These are phyloP conservation scores for Penicillium brevicompactum DNA, from an alignment of 2,329 filamentous ascomycete species.

Conservation along the genomic window DNA sequence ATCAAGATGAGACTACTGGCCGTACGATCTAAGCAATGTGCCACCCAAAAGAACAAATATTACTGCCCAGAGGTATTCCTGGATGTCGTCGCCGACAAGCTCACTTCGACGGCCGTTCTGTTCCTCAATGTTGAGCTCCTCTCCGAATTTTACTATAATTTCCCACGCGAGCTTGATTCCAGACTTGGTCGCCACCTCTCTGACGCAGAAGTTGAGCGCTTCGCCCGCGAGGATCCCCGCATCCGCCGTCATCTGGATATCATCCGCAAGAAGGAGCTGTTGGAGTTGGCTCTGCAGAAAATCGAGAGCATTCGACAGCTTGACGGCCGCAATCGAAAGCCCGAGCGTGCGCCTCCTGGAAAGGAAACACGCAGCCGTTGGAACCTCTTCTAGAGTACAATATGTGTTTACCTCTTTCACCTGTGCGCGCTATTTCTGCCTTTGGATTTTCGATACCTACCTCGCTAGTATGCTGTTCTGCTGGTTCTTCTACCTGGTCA, in stretches of 20 bases:
- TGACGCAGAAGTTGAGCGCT: constrained; percentile 79
- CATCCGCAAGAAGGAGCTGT: constrained; percentile 84
- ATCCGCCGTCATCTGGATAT: constrained; percentile 87
- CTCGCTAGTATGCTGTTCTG: constrained; percentile 6
- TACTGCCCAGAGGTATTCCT: constrained; percentile 96
- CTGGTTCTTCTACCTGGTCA: constrained; percentile 3
- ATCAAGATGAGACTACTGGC: constrained; percentile 88
- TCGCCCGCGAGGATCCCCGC: constrained; percentile 91
- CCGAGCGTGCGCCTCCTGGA: constrained; percentile 37
- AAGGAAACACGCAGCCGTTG: constrained; percentile 44
- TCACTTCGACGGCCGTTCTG: constrained; percentile 90
- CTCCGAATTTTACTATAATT: constrained; percentile 97
- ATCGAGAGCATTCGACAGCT: constrained; percentile 88
- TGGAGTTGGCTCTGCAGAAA: constrained; percentile 92
- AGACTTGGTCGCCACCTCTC: constrained; percentile 80
- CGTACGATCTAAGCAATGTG: constrained; percentile 88
- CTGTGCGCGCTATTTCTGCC: constrained; percentile 2
- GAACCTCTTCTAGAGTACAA: constrained; percentile 44
- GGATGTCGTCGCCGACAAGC: constrained; percentile 93
- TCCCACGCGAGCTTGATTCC: constrained; percentile 86
- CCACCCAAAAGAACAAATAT: constrained; percentile 84
- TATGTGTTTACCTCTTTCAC: background rate
- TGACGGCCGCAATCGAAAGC: constrained; percentile 66
- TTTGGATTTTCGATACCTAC: constrained; percentile 17
- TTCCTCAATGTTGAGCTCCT: constrained; percentile 97